Percentiles rank a stretch among this genome's conserved stretches.
Conservation (phyloP, 306 rosid genomes). For the Citrullus amarus region DNA sequence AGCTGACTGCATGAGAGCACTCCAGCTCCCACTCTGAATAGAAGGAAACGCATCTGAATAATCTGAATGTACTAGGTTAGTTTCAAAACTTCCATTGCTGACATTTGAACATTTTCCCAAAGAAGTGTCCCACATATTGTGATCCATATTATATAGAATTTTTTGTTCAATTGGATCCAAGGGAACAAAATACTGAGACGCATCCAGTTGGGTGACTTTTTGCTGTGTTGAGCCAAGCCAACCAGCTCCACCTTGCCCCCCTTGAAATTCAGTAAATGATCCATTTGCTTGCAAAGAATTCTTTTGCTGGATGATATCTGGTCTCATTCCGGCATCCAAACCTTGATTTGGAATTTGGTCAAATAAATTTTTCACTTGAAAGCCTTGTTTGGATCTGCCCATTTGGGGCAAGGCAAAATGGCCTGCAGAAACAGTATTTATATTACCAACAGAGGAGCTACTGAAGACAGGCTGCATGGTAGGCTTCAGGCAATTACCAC, state of each 20-base stretch:
- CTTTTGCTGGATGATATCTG: constrained; percentile 26
- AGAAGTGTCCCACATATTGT: constrained; percentile 31
- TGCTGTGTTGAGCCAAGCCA: constrained; percentile 30
- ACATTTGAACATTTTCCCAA: constrained; percentile 21
- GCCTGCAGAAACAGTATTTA: constrained; percentile 21
- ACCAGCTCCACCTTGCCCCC: constrained; percentile 23
- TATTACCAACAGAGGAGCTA: constrained; percentile 26
- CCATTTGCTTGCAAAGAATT: constrained; percentile 21
- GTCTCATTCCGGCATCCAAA: constrained; percentile 17
- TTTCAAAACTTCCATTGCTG: constrained; percentile 26
- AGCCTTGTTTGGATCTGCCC: constrained; percentile 21
- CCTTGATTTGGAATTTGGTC: constrained; percentile 29
- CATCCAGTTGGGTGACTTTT: constrained; percentile 21
- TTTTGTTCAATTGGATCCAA: constrained; percentile 51
- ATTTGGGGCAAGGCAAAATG: constrained; percentile 24
- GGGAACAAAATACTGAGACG: constrained; percentile 33
- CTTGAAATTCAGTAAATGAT: constrained; percentile 17
- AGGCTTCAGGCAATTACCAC: constrained; percentile 22
- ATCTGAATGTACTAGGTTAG: constrained; percentile 16
- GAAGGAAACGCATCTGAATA: constrained; percentile 24
- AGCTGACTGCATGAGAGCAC: constrained; percentile 60
- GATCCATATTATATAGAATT: constrained; percentile 34
- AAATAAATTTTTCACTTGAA: constrained; percentile 26
- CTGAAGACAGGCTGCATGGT: constrained; percentile 21
- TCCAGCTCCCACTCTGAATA: constrained; percentile 48